A percentile compares a stretch with the other conserved stretches of the same genome.
Conservation (phyloP, 2,329 filamentous ascomycete genomes). For the Phialemoniopsis sp. region DNA sequence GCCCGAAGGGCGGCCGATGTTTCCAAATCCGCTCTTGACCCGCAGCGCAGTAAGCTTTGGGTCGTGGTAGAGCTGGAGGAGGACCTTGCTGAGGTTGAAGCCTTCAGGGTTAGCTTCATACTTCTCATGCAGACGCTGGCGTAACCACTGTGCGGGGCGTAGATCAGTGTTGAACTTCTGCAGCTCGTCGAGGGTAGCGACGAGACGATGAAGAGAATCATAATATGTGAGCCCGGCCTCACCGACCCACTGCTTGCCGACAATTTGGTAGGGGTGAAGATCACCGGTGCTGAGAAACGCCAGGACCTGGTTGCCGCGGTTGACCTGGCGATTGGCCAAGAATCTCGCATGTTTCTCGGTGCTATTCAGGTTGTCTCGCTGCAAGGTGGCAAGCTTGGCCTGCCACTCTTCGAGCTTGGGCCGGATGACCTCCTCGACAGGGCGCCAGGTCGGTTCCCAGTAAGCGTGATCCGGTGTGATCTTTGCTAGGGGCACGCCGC, state of each 20-base stretch:
- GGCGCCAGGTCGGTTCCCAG: conserved; percentile 51
- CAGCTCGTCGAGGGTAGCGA: conserved; percentile 48
- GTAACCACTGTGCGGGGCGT: conserved; percentile 51
- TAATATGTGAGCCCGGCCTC: conserved; percentile 39
- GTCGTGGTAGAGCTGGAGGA: conserved; percentile 54
- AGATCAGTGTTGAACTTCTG: conserved; percentile 49
- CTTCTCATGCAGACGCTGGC: conserved; percentile 51
- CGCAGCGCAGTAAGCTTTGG: conserved; percentile 44
- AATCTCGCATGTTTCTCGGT: conserved; percentile 41
- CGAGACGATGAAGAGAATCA: conserved; percentile 52
- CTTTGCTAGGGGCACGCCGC: conserved; percentile 47
- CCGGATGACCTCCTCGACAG: conserved; percentile 36
- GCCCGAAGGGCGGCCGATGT: conserved; percentile 51
- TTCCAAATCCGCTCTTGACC: conserved; percentile 49
- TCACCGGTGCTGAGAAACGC: conserved; percentile 45
- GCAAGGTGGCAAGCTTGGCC: conserved; percentile 33
- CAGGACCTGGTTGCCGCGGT: conserved; percentile 48
- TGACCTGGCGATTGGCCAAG: conserved; percentile 51
- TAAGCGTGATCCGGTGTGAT: conserved; percentile 47
- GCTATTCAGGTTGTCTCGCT: conserved; percentile 19
- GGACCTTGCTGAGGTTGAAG: conserved; percentile 47
- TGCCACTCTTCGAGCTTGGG: conserved; percentile 42
- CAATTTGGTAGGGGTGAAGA: conserved; percentile 53
- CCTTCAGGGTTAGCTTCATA: conserved; percentile 33
- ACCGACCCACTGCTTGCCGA: conserved; percentile 46